phyloP scores from a whole-genome alignment of 495 filamentous ascomycete genomes.

The Daldinia caldariorum region DNA sequence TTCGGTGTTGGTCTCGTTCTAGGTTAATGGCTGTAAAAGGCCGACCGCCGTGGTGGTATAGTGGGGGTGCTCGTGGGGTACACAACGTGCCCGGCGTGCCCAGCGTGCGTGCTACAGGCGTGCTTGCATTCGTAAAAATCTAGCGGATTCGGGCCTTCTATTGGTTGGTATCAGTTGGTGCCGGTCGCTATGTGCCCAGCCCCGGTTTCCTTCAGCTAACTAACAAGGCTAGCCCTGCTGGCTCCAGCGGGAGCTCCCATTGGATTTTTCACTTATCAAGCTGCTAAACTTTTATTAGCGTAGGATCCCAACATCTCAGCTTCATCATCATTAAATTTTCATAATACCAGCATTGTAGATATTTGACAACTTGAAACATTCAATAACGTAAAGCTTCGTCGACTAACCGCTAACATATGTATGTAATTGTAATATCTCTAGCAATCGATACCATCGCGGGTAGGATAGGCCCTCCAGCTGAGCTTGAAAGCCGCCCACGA shows the following conservation, averaged over 20 bases:
- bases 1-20: constrained; percentile 16
- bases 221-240: constrained; percentile 36
- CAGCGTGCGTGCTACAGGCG: neutral
- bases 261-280: constrained; percentile 23
- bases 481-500: constrained; percentile 27
- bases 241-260: constrained; percentile 38
- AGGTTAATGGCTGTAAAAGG: constrained; percentile 21
- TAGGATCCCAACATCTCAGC: neutral
- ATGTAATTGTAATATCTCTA: constrained; percentile 7
- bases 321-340: neutral
- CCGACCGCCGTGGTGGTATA: constrained; percentile 23
- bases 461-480: neutral
- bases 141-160: constrained; percentile 12
- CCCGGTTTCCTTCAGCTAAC: constrained; percentile 32
- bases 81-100: no score
- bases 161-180: constrained; percentile 16
- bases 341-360: neutral
- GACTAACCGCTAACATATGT: neutral
- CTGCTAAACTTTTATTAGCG: constrained; percentile 27
- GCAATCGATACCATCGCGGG: neutral
- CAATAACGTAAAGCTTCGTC: constrained; percentile 24
- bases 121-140: constrained; percentile 34
- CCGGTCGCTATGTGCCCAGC: neutral
- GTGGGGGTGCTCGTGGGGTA: constrained; percentile 35
- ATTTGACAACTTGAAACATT: neutral